These are phyloP conservation scores for Mallotus nudiflorus DNA, from an alignment of 345 rosid genomes.

Conservation along the genomic window DNA sequence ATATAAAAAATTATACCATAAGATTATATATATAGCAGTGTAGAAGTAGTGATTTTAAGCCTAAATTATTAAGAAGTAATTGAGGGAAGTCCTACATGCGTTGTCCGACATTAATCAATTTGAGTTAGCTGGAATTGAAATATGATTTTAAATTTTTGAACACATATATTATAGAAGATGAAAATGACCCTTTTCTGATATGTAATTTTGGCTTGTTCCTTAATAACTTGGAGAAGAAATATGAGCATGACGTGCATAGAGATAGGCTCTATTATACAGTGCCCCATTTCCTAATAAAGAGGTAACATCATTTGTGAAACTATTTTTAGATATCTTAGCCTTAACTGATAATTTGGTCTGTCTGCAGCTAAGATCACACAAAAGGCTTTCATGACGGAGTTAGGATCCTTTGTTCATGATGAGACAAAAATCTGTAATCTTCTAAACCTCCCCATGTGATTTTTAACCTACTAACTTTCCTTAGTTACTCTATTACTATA, in stretches of 20 bases:
- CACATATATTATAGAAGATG: neutral
- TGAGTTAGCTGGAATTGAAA: neutral
- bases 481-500: neutral
- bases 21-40: too few relatives aligned
- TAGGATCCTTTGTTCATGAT: conserved; percentile 12
- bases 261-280: neutral
- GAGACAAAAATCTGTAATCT: conserved; percentile 16
- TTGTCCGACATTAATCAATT: neutral
- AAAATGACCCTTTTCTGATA: neutral
- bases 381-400: conserved; percentile 15
- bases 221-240: neutral
- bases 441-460: conserved; percentile 25
- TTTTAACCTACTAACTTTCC: conserved; percentile 6
- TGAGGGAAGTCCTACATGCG: too few relatives aligned
- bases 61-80: too few relatives aligned
- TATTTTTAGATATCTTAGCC: neutral
- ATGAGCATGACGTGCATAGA: neutral
- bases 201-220: neutral
- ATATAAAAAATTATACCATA: too few relatives aligned
- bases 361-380: conserved; percentile 4
- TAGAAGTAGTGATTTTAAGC: too few relatives aligned
- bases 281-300: too few relatives aligned
- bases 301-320: conserved; percentile 1
- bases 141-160: neutral
- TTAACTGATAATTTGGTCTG: neutral